A percentile compares a stretch with the other conserved stretches of the same genome.
Conservation (phyloP, 805 yeast species). For the Ogataea populi-albae region DNA sequence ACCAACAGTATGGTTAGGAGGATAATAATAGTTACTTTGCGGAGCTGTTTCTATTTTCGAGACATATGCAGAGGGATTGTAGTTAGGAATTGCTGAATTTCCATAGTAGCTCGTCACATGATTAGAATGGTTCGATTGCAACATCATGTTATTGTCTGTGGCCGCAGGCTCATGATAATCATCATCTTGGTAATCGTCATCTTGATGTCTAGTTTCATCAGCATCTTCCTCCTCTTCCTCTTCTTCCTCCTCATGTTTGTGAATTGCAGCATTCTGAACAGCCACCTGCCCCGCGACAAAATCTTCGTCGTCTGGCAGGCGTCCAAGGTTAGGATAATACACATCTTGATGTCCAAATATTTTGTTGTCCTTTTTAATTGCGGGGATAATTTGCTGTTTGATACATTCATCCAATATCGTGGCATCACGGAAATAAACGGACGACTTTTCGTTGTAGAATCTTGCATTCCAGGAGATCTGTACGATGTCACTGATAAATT, state of each 20-base stretch:
- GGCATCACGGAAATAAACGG: slow-evolving; percentile 69
- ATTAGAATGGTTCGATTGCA: slow-evolving; percentile 6
- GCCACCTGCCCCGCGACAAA: slow-evolving; percentile 4
- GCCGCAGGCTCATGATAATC: slow-evolving; percentile 15
- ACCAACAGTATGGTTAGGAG: slow-evolving; percentile 25
- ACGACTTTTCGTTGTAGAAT: slow-evolving; percentile 69
- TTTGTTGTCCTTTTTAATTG: slow-evolving; percentile 39
- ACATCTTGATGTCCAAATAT: slow-evolving; percentile 37
- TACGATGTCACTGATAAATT: slow-evolving; percentile 72
- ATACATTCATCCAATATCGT: slow-evolving; percentile 53
- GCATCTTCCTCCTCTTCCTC: slow-evolving; percentile 20
- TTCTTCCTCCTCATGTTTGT: slow-evolving; percentile 13
- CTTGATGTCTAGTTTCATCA: slow-evolving; percentile 22
- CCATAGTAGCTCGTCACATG: slow-evolving; percentile 6
- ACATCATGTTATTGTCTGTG: slow-evolving; percentile 1
- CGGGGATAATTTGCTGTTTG: slow-evolving; percentile 45
- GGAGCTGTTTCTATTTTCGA: slow-evolving; percentile 27
- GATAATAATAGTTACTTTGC: slow-evolving; percentile 26
- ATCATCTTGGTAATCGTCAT: slow-evolving; percentile 22
- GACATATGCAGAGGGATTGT: slow-evolving; percentile 28
- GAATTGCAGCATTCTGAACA: slow-evolving; percentile 7
- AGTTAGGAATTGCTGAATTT: slow-evolving; percentile 15
- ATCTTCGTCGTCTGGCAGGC: slow-evolving; percentile 43
- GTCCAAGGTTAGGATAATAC: slow-evolving; percentile 65
- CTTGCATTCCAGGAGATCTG: slow-evolving; percentile 91